Evolutionary conservation across 257 asterid species (phyloP).

Genomic region (Prunella vulgaris): DNA sequence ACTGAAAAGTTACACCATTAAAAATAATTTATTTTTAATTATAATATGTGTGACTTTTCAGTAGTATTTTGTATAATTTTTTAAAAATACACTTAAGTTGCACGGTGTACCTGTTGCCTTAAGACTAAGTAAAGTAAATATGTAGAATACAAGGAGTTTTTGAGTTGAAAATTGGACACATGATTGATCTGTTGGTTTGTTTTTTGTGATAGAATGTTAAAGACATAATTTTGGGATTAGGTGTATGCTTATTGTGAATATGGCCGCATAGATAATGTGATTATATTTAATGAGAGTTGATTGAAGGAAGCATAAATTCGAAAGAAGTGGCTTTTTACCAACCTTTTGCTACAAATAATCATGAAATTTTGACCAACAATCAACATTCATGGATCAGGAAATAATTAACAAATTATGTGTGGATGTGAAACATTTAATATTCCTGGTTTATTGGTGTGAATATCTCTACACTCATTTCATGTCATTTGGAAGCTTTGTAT

Average conservation of each 20-base stretch:
- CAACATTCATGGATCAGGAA: not conserved
- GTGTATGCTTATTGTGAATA: not conserved
- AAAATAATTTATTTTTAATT: too few relatives aligned
- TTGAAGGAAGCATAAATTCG: constrained; percentile 23
- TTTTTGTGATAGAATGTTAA: not conserved
- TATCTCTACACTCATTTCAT: not conserved
- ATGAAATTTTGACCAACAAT: constrained; percentile 16
- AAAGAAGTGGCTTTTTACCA: constrained; percentile 24
- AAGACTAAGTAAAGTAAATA: not conserved
- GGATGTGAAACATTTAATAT: not conserved
- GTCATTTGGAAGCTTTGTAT: too few relatives aligned
- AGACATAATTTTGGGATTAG: constrained; percentile 11
- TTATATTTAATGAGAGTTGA: constrained; percentile 17
- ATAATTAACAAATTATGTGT: not conserved
- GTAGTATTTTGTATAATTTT: too few relatives aligned
- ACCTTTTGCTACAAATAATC: constrained; percentile 19
- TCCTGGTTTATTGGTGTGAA: not conserved
- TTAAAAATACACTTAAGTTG: too few relatives aligned
- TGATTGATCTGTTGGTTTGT: not conserved
- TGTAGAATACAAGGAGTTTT: not conserved
- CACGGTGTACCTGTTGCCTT: too few relatives aligned
- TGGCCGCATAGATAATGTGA: not conserved
- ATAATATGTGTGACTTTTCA: too few relatives aligned
- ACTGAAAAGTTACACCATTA: too few relatives aligned
- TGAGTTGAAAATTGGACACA: not conserved